phyloP scores from a whole-genome alignment of 768 basidiomycete genomes.

The Rubroboletus satanas region DNA sequence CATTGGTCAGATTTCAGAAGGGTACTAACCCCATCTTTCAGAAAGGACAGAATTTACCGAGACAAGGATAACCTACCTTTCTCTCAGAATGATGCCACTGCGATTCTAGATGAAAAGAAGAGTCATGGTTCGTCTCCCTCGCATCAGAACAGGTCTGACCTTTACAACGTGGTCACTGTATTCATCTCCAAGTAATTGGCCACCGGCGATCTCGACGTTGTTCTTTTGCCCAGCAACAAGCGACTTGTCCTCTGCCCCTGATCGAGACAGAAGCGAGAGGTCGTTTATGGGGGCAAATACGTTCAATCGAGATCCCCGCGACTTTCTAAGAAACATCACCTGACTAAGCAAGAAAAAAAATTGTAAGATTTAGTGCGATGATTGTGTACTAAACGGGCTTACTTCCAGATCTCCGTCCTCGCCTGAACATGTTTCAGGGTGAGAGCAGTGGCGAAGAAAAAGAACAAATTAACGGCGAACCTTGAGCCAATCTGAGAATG shows the following conservation, averaged over 20 bases:
- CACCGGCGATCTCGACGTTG: slow-evolving; percentile 71
- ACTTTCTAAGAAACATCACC: slow-evolving; percentile 79
- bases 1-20: slow-evolving; percentile 93
- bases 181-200: slow-evolving; percentile 89
- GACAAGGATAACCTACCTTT: slow-evolving; percentile 51
- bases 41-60: background rate
- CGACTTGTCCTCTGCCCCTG: slow-evolving; percentile 52
- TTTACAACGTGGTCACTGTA: slow-evolving; percentile 93
- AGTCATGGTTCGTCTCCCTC: background rate
- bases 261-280: slow-evolving; percentile 74
- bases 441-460: background rate
- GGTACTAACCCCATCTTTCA: slow-evolving; percentile 44
- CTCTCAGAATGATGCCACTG: slow-evolving; percentile 88
- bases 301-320: slow-evolving; percentile 73
- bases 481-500: slow-evolving; percentile 86
- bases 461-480: slow-evolving; percentile 33
- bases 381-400: slow-evolving; percentile 27
- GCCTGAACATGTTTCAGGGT: slow-evolving; percentile 36
- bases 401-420: slow-evolving; percentile 94
- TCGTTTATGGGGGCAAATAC: slow-evolving; percentile 93
- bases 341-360: slow-evolving; percentile 48
- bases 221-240: slow-evolving; percentile 68
- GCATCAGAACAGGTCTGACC: slow-evolving; percentile 38
- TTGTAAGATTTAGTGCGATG: background rate
- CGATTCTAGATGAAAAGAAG: slow-evolving; percentile 58